Evolutionary conservation across 2,329 filamentous ascomycete genomes (phyloP).

Genomic region (Fusarium sp.): DNA sequence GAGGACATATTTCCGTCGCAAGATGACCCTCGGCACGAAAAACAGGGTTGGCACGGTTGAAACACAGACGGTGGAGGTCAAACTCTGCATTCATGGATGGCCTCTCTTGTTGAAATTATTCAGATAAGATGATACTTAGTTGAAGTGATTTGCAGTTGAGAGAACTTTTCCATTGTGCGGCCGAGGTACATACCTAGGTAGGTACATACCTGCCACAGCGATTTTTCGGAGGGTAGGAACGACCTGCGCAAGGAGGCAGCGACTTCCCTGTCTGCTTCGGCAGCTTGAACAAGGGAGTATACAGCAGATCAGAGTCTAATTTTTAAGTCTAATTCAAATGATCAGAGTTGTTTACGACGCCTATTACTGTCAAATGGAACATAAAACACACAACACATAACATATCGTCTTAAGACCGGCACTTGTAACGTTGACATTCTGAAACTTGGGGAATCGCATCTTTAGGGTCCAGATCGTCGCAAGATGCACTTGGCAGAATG

Average conservation of each 20-base stretch:
- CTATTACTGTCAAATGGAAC: constrained; percentile 10
- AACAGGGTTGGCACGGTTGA: constrained; percentile 24
- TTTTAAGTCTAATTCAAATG: not conserved
- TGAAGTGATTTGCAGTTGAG: too few relatives aligned
- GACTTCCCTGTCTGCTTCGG: not conserved
- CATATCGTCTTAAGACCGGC: not conserved
- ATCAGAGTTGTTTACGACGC: not conserved
- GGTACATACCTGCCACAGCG: not conserved
- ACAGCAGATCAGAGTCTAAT: not conserved
- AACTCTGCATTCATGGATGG: constrained; percentile 13
- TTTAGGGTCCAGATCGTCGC: constrained; percentile 33
- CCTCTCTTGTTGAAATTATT: constrained; percentile 20
- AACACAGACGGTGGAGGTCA: constrained; percentile 21
- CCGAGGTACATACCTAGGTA: not conserved
- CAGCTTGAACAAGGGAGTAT: not conserved
- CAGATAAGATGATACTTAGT: not conserved
- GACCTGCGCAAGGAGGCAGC: not conserved
- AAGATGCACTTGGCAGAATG: constrained; percentile 24
- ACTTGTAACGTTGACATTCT: constrained; percentile 16
- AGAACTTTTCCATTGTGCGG: too few relatives aligned
- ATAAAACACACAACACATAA: not conserved
- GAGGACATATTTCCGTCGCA: constrained; percentile 4
- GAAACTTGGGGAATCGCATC: constrained; percentile 28
- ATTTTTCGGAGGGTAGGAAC: too few relatives aligned
- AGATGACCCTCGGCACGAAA: constrained; percentile 5